Evolutionary conservation across 495 filamentous ascomycete species (phyloP), one percentile per base, ranked within the genome.

Genomic region (Aspergillus haitiensis): DNA sequence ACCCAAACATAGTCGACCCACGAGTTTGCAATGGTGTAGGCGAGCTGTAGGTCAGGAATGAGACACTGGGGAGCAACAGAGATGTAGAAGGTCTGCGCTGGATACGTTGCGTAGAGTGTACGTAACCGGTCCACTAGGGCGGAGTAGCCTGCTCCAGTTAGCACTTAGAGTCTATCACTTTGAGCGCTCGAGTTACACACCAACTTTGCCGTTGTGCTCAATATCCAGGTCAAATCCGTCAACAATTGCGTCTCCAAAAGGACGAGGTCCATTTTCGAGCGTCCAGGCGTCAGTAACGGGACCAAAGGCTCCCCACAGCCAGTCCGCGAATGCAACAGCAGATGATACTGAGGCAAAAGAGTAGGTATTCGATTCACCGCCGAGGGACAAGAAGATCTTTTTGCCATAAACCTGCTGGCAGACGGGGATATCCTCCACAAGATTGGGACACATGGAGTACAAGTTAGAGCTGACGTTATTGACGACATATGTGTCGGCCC

Each of bases 191-290:
- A 18, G 44, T 46, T 21, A 18, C 75, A 58, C 81, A 78, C 82
- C 70, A 72, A 65, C 40, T 66, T 68, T 44, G 68, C 79, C 63
- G 67, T 72, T 58, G 65, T 73, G 63, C 65, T 89, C 86, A 39
- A 87, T 79, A 72, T 88, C 85, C 61, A 89, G 81, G 64, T 92
- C 88, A 59, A 91, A 91, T 5, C 88, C 88, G 70, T 92, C 88
- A 52, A 91, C 69, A 6, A 82, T 72, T 31, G 82, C 80, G 31
- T 77, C 63, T 8, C 81, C 80, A 63, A 91, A 89, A 1, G 88
- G 88, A 58, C 86, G 82, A 59, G 81, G 78, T 11, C 61, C 68
- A 55, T 53, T 48, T 2, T 59, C 60, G 37, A 54, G 57, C 42
- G 68, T 64, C 75, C 77, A 84, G 6, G 52, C 49, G n/a, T 70